phyloP scores from a whole-genome alignment of 306 rosid species.

The Cicer arietinum region DNA sequence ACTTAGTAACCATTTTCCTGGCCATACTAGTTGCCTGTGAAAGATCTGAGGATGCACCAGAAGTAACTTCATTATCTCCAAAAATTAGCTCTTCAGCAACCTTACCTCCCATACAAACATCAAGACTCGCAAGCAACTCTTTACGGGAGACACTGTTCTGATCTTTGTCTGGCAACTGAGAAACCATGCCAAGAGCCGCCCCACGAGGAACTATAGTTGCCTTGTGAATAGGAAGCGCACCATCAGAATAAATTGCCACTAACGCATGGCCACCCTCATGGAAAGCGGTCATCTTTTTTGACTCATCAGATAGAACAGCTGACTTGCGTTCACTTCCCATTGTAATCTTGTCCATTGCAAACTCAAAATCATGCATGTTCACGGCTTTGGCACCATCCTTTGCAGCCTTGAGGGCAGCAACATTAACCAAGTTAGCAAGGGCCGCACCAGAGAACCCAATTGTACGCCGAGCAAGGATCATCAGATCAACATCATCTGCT shows the following conservation, averaged over 20 bases:
- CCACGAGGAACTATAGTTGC: constrained; percentile 96
- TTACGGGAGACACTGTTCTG: constrained; percentile 72
- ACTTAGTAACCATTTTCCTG: constrained; percentile 84
- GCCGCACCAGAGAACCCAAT: constrained; percentile 94
- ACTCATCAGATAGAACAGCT: constrained; percentile 76
- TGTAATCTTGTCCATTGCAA: constrained; percentile 84
- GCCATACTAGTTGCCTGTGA: constrained; percentile 78
- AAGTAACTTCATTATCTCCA: constrained; percentile 86
- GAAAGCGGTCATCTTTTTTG: constrained; percentile 72
- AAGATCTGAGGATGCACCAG: constrained; percentile 82
- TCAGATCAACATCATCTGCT: constrained; percentile 82
- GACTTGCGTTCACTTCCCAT: constrained; percentile 98
- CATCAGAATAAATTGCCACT: constrained; percentile 85
- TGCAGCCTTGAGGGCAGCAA: constrained; percentile 91
- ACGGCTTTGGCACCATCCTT: constrained; percentile 91
- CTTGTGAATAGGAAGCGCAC: constrained; percentile 88
- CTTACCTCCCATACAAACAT: constrained; percentile 89
- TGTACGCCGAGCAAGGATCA: constrained; percentile 84
- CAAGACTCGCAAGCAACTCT: constrained; percentile 88
- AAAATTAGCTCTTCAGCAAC: constrained; percentile 93
- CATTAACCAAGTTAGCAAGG: constrained; percentile 86
- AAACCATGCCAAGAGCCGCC: constrained; percentile 88
- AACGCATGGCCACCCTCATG: constrained; percentile 97
- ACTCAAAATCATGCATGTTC: constrained; percentile 83
- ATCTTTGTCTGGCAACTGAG: constrained; percentile 79